Conservation (phyloP, 345 rosid species). For the Citrus inodora region DNA sequence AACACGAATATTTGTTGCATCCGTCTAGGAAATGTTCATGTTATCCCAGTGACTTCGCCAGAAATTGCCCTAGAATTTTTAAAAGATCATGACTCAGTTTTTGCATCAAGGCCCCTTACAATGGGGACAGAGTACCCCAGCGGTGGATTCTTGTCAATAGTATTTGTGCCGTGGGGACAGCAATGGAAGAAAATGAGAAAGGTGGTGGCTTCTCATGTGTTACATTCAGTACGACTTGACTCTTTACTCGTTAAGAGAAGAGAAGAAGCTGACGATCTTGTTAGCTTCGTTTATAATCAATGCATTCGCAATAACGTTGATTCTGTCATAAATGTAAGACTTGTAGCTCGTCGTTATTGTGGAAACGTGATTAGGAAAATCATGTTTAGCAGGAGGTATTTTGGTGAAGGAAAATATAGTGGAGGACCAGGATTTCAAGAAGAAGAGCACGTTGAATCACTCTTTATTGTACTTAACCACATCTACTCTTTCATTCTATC, state of each 20-base stretch:
- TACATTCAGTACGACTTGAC: background rate
- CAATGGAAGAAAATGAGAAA: background rate
- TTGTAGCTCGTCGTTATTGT: background rate
- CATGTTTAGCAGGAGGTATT: background rate
- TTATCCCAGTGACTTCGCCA: background rate
- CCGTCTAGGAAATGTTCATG: background rate
- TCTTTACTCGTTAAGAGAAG: background rate
- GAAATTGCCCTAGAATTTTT: background rate
- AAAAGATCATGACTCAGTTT: background rate
- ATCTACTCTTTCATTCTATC: background rate
- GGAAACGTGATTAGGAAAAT: background rate
- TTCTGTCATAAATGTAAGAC: background rate
- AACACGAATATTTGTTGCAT: background rate
- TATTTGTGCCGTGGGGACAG: background rate
- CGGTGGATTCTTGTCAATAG: background rate
- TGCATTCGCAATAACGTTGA: background rate
- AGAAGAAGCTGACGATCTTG: background rate
- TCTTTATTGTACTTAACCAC: background rate
- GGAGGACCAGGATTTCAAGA: background rate
- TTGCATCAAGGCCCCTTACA: background rate
- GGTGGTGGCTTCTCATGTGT: background rate
- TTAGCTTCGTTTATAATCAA: background rate
- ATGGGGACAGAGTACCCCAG: background rate
- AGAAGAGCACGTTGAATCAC: background rate
- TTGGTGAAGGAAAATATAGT: background rate